Evolutionary conservation across 345 rosid species (phyloP).

Genomic region (Moricandia arvensis): DNA sequence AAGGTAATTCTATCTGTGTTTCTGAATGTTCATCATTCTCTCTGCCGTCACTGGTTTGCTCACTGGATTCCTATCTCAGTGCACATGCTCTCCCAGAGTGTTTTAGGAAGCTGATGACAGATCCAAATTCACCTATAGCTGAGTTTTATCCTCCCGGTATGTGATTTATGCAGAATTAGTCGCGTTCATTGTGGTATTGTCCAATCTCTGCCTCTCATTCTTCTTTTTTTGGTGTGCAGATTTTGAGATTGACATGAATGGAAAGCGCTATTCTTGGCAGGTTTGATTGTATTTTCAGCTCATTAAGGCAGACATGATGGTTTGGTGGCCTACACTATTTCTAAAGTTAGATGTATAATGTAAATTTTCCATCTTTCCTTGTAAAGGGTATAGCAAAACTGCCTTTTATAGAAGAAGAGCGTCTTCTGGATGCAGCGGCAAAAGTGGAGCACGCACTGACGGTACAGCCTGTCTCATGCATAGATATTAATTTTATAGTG

Average conservation of each 20-base stretch:
- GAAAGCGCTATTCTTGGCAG: slow-evolving; percentile 95
- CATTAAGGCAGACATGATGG: not conserved
- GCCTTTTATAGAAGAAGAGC: slow-evolving; percentile 87
- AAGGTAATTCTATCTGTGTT: slow-evolving; percentile 47
- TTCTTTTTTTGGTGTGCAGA: slow-evolving; percentile 47
- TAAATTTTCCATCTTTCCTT: slow-evolving; percentile 6
- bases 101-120: slow-evolving; percentile 79
- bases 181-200: slow-evolving; percentile 3
- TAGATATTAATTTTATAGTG: not conserved
- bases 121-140: slow-evolving; percentile 74
- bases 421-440: slow-evolving; percentile 75
- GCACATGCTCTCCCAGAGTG: slow-evolving; percentile 89
- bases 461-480: slow-evolving; percentile 43
- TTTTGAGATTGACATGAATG: slow-evolving; percentile 91
- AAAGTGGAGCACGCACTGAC: slow-evolving; percentile 64
- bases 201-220: slow-evolving; percentile 17
- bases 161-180: slow-evolving; percentile 17
- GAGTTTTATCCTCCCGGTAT: slow-evolving; percentile 90
- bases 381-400: slow-evolving; percentile 77
- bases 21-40: not conserved
- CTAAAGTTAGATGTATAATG: slow-evolving; percentile 10
- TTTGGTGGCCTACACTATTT: not conserved
- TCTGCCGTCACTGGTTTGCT: slow-evolving; percentile 14
- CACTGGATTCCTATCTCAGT: slow-evolving; percentile 46
- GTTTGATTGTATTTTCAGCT: slow-evolving; percentile 38